Conservation (phyloP, 306 rosid genomes). For the Pterocarpus santalinus region DNA sequence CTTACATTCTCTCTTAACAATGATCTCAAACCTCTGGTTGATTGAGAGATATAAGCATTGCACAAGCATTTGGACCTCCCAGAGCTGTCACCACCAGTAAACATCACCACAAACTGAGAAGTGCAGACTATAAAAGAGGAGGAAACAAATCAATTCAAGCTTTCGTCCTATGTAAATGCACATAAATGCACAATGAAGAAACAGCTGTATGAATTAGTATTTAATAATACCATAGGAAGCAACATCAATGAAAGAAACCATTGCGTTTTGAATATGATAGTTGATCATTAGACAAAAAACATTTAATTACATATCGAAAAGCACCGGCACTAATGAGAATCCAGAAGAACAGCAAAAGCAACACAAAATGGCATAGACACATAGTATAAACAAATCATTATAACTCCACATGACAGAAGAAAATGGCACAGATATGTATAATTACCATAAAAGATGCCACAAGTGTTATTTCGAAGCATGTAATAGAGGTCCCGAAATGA, state of each 20-base stretch:
- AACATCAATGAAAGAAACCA: slow-evolving; percentile 33
- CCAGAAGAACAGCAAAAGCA: neutral
- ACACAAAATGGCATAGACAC: neutral
- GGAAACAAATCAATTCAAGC: slow-evolving; percentile 7
- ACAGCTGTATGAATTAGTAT: slow-evolving; percentile 26
- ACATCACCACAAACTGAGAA: slow-evolving; percentile 88
- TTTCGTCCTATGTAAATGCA: slow-evolving; percentile 6
- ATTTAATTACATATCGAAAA: slow-evolving; percentile 9
- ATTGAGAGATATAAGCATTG: slow-evolving; percentile 82
- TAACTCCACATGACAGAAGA: slow-evolving; percentile 2
- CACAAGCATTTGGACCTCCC: slow-evolving; percentile 62
- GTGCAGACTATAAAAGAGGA: slow-evolving; percentile 68
- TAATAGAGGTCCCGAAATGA: slow-evolving; percentile 88
- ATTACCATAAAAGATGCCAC: slow-evolving; percentile 91
- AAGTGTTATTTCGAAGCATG: slow-evolving; percentile 76
- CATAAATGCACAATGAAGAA: slow-evolving; percentile 26
- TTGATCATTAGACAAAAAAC: neutral
- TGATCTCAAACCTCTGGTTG: slow-evolving; percentile 82
- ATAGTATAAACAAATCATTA: neutral
- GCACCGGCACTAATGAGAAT: slow-evolving; percentile 31
- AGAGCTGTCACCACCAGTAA: slow-evolving; percentile 65
- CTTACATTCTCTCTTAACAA: slow-evolving; percentile 86
- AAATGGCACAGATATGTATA: slow-evolving; percentile 8
- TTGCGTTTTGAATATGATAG: neutral
- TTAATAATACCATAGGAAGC: neutral